Evolutionary conservation across 1,139 yeast species (phyloP).

Genomic region (Sugiyamaella novakii): DNA sequence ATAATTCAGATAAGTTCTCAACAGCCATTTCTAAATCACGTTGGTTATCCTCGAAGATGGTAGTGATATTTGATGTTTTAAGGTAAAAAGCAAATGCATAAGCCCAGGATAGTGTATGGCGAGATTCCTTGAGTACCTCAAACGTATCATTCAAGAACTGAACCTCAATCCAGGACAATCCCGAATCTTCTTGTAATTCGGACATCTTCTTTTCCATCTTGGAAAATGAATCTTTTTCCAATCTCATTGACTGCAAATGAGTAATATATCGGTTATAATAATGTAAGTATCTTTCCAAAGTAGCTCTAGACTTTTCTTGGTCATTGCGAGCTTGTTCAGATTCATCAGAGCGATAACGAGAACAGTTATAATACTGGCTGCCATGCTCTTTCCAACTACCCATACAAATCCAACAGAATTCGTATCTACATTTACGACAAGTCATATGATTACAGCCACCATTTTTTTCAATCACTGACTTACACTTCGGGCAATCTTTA

Average conservation of each 20-base stretch:
- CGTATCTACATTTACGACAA: conserved; percentile 72
- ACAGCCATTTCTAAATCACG: conserved; percentile 70
- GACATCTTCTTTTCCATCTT: conserved; percentile 67
- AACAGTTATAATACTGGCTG: conserved; percentile 66
- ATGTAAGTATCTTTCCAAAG: conserved; percentile 69
- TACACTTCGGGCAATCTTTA: conserved; percentile 75
- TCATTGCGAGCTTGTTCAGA: conserved; percentile 40
- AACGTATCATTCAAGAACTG: conserved; percentile 80
- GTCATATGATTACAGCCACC: conserved; percentile 98
- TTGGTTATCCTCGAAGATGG: conserved; percentile 73
- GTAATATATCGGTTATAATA: conserved; percentile 74
- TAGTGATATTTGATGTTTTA: conserved; percentile 48
- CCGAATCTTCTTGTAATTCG: conserved; percentile 61
- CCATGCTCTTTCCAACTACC: conserved; percentile 79
- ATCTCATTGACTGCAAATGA: conserved; percentile 76
- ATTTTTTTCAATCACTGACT: conserved; percentile 63
- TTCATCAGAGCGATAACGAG: conserved; percentile 53
- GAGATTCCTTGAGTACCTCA: conserved; percentile 61
- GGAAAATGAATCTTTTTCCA: conserved; percentile 66
- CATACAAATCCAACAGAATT: conserved; percentile 94
- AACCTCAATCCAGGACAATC: conserved; percentile 87
- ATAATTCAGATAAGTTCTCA: conserved; percentile 74
- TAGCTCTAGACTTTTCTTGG: conserved; percentile 44
- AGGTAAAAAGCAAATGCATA: conserved; percentile 80
- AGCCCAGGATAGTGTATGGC: conserved; percentile 88